phyloP scores from a whole-genome alignment of 2,329 filamentous ascomycete species.

The Dactylellina sp. region DNA sequence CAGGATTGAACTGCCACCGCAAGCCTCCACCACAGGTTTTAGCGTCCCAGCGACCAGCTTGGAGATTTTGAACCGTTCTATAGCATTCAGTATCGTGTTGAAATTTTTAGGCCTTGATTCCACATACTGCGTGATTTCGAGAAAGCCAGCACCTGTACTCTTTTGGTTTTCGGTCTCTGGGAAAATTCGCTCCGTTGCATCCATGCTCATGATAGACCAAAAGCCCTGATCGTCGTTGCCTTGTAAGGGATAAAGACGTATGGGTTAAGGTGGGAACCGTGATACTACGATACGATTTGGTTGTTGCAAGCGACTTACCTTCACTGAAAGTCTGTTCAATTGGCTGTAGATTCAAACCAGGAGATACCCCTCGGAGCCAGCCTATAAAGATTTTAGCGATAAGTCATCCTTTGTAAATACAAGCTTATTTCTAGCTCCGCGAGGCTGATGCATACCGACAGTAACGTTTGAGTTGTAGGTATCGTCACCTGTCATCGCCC shows the following conservation, averaged over 20 bases:
- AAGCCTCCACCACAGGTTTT: constrained; percentile 78
- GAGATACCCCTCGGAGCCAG: constrained; percentile 71
- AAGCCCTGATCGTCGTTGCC: constrained; percentile 80
- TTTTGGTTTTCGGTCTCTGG: constrained; percentile 67
- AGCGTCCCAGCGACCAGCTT: constrained; percentile 78
- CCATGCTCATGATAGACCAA: constrained; percentile 76
- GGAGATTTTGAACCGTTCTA: constrained; percentile 83
- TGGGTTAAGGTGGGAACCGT: background rate
- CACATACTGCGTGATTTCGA: constrained; percentile 49
- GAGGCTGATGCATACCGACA: constrained; percentile 72
- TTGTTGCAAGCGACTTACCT: no score
- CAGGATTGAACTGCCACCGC: constrained; percentile 85
- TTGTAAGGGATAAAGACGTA: constrained; percentile 7
- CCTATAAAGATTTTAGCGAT: constrained; percentile 71
- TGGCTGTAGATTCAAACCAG: constrained; percentile 59
- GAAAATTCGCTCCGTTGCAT: constrained; percentile 74
- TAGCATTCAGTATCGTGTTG: no score
- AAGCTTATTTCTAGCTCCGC: background rate
- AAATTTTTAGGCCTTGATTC: no score
- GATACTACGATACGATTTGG: no score
- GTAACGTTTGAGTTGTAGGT: constrained; percentile 76
- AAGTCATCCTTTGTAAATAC: no score
- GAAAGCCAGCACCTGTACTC: constrained; percentile 45
- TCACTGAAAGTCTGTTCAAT: constrained; percentile 40
- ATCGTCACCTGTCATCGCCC: constrained; percentile 82